Conservation (phyloP, 2,329 filamentous ascomycete genomes). For the Talaromyces marneffei region DNA sequence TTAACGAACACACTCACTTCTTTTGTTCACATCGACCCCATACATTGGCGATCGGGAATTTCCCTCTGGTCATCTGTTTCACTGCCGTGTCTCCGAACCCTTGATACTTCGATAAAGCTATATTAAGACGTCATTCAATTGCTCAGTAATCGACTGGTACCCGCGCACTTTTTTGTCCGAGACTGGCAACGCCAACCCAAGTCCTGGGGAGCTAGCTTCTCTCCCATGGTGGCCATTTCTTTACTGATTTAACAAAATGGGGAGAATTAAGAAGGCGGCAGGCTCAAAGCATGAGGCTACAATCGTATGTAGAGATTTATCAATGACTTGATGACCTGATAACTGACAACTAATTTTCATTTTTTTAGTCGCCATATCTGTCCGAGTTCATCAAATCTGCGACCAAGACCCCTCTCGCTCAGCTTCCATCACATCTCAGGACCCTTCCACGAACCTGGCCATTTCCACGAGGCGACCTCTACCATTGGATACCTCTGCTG, state of each 20-base stretch:
- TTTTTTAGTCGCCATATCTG: constrained; percentile 73
- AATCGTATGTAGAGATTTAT: constrained; percentile 35
- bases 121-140: constrained; percentile 12
- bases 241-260: constrained; percentile 36
- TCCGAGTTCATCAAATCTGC: constrained; percentile 70
- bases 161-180: neutral
- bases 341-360: constrained; percentile 17
- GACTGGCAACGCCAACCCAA: constrained; percentile 15
- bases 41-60: neutral
- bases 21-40: neutral
- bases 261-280: constrained; percentile 50
- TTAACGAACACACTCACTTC: neutral
- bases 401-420: constrained; percentile 58
- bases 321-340: constrained; percentile 36
- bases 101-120: constrained; percentile 1
- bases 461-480: constrained; percentile 89
- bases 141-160: neutral
- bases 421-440: constrained; percentile 69
- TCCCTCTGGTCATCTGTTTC: neutral
- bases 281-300: constrained; percentile 49
- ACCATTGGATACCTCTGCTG: constrained; percentile 93
- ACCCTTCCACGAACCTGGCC: constrained; percentile 87
- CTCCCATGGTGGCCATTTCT: constrained; percentile 39
- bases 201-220: constrained; percentile 22
- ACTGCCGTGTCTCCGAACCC: neutral